Conservation (phyloP, 768 basidiomycete genomes). For the Tephrocybe sp. region DNA sequence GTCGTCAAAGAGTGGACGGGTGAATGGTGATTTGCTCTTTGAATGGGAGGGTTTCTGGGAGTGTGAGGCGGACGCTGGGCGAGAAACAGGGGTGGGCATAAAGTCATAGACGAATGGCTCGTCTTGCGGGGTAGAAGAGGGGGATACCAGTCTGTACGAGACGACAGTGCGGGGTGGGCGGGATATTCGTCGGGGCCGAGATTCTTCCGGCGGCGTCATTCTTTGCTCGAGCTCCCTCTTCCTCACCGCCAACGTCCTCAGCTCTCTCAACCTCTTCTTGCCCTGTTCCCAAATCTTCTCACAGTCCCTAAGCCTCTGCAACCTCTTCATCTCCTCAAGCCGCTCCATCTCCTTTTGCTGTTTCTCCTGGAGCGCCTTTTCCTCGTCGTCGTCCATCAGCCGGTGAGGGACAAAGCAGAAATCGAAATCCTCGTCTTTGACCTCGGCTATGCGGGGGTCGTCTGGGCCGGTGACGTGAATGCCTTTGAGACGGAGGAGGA, state of each 20-base stretch:
- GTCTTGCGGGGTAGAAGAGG: slow-evolving; percentile 12
- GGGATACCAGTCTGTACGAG: slow-evolving; percentile 17
- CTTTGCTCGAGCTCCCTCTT: slow-evolving; percentile 30
- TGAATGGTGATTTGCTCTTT: slow-evolving; percentile 19
- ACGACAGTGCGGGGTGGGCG: slow-evolving; percentile 18
- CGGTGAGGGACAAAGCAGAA: slow-evolving; percentile 44
- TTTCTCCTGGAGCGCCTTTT: slow-evolving; percentile 29
- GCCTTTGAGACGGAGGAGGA: slow-evolving; percentile 63
- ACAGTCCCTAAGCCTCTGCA: slow-evolving; percentile 42
- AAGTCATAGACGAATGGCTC: slow-evolving; percentile 27
- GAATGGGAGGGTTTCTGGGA: slow-evolving; percentile 8
- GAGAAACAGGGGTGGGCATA: slow-evolving; percentile 19
- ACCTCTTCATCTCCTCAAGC: slow-evolving; percentile 33
- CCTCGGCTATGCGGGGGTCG: slow-evolving; percentile 64
- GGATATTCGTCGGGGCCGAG: not conserved
- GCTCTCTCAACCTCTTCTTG: slow-evolving; percentile 41
- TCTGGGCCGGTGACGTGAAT: slow-evolving; percentile 57
- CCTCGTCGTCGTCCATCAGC: slow-evolving; percentile 42
- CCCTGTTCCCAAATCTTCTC: slow-evolving; percentile 50
- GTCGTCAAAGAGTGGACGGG: slow-evolving; percentile 29
- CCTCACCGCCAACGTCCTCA: slow-evolving; percentile 33
- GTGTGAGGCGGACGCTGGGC: slow-evolving; percentile 2
- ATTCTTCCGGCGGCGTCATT: slow-evolving; percentile 24
- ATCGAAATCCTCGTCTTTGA: slow-evolving; percentile 54
- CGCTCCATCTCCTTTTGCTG: slow-evolving; percentile 33